Evolutionary conservation across 768 basidiomycete genomes (phyloP), one percentile per base, ranked within the genome.

Genomic region (Tylopilus rubrobrunneus): DNA sequence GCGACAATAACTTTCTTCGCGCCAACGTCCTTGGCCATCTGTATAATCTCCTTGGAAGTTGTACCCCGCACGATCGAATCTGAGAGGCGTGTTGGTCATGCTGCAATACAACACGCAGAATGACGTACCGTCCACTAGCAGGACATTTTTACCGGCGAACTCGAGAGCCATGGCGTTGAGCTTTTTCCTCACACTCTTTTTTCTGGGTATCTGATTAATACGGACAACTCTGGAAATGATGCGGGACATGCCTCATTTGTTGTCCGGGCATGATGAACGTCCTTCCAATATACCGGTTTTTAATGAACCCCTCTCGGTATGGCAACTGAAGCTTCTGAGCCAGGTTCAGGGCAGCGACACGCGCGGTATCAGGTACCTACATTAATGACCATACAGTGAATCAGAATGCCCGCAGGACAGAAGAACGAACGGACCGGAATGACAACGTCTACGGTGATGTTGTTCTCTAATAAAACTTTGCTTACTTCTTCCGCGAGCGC

Each of bases 231-330:
- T 19, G 29, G 29, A 49, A 11, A 11, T 17, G n/a, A 39, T n/a
- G 14, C 4, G 4, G 11, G 43, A 19, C 57, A 39, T 64, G 84
- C 91, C 94, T 83, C 85, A 92, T 89, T 70, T 92, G 88, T 68
- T 99, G 97, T 23, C 96, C 97, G 8, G 97, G 96, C 97, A 99
- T 99, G 73, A 99, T 98, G 69, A 99, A 99, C 0, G 97, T 99
- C 60, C 97, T 77, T 4, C 95, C 97, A 31, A 98, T 93, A 72
- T 99, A 99, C 33, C 97, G 85, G 70, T 99, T 99, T 77, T 99
- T 99, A 62, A 98, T 84, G 70, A 99, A 98, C 1, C 97, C 97
- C 74, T 99, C 97, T 44, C 97, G 84, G 71, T 98, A 99, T 4
- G 97, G 96, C 31, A 98, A 75, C 7, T 80, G 67, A 41, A 98